A percentile compares a stretch with the other conserved stretches of the same genome.
phyloP scores from a whole-genome alignment of 768 basidiomycete genomes.

The Lentinula aciculospora region DNA sequence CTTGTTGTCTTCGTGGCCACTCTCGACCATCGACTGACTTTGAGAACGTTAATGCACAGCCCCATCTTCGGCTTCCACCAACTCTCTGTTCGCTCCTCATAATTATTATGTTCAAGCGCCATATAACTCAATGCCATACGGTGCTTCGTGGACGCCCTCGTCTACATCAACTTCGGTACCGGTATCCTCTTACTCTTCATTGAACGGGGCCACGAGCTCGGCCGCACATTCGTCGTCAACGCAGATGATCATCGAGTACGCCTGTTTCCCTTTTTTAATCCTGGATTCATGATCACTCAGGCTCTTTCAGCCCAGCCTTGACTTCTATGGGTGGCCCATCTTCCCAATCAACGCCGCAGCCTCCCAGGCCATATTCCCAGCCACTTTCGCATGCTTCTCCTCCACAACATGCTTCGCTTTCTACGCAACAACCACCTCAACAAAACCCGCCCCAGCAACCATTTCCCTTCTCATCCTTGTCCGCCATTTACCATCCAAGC shows the following conservation, averaged over 20 bases:
- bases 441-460: conserved; percentile 13
- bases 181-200: conserved; percentile 68
- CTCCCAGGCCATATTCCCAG: neutral
- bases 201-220: conserved; percentile 61
- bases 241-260: conserved; percentile 69
- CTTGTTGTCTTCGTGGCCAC: neutral
- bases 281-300: neutral
- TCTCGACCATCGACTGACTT: neutral
- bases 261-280: conserved; percentile 11
- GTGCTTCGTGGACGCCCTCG: conserved; percentile 40
- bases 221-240: conserved; percentile 21
- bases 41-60: neutral
- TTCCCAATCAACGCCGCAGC: neutral
- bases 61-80: neutral
- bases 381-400: conserved; percentile 14
- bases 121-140: conserved; percentile 50
- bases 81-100: conserved; percentile 26
- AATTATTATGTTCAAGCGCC: conserved; percentile 40
- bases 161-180: conserved; percentile 35
- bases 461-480: conserved; percentile 32
- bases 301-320: neutral
- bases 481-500: conserved; percentile 29
- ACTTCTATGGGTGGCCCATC: neutral
- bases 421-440: neutral
- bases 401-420: conserved; percentile 9